phyloP scores from a whole-genome alignment of 2,329 filamentous ascomycete species.

The Cladosporium sp. region DNA sequence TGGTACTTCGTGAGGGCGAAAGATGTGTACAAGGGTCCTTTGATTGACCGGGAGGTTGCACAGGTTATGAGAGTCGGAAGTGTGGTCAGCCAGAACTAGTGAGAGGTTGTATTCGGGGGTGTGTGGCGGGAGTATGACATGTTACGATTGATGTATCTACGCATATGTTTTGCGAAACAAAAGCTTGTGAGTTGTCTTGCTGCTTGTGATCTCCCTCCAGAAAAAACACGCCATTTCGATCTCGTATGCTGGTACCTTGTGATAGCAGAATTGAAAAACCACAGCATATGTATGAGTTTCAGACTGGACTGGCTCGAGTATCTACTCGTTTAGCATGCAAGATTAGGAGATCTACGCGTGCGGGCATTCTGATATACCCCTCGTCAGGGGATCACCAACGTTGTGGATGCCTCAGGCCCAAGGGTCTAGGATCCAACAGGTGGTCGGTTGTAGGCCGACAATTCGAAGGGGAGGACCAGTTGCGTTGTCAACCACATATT shows the following conservation, averaged over 20 bases:
- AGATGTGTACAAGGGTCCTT: slow-evolving; percentile 36
- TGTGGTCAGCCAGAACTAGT: not conserved
- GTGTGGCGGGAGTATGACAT: not conserved
- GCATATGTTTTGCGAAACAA: too few species aligned
- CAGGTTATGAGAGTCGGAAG: slow-evolving; percentile 25
- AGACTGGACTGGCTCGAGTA: too few species aligned
- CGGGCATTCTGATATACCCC: too few species aligned
- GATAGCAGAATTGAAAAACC: too few species aligned
- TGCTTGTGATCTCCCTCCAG: too few species aligned
- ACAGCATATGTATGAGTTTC: too few species aligned
- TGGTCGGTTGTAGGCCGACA: not conserved
- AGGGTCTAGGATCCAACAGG: slow-evolving; percentile 1
- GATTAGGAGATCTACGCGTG: too few species aligned
- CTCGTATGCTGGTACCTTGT: too few species aligned
- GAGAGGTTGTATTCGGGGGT: too few species aligned
- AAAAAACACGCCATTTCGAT: too few species aligned
- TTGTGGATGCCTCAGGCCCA: not conserved
- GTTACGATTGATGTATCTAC: not conserved
- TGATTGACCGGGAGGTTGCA: slow-evolving; percentile 33
- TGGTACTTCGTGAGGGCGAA: slow-evolving; percentile 36
- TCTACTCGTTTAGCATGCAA: too few species aligned
- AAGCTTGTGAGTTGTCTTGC: too few species aligned
- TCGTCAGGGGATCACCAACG: not conserved
- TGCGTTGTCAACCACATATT: not conserved
- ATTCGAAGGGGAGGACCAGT: slow-evolving; percentile 5